Conservation (phyloP, 441 rosid genomes). For the Isatis lusitanica region DNA sequence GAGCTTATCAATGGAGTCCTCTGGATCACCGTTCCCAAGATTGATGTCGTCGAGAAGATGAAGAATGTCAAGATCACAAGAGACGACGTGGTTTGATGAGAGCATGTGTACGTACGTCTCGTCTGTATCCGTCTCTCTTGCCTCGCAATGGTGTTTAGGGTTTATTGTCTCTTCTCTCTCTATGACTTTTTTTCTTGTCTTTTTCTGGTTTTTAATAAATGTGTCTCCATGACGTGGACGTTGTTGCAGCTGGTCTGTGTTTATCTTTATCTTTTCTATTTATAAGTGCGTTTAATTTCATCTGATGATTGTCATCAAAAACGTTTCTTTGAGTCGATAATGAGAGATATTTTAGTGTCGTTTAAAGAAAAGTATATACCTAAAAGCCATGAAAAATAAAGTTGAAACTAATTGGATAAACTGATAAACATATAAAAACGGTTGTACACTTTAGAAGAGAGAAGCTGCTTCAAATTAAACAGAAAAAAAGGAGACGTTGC, state of each 20-base stretch:
- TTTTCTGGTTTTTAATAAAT: background rate
- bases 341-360: background rate
- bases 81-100: background rate
- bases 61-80: background rate
- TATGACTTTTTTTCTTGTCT: background rate
- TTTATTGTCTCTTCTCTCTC: slow-evolving; percentile 1
- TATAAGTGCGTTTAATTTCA: background rate
- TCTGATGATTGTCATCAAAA: background rate
- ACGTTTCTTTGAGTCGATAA: background rate
- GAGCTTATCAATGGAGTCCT: slow-evolving; percentile 23
- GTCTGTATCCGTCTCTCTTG: background rate
- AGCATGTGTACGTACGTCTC: background rate
- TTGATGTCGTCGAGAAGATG: background rate
- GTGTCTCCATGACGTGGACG: background rate
- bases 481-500: too few relatives aligned
- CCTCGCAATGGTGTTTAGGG: background rate
- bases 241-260: background rate
- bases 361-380: too few relatives aligned
- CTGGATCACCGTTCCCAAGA: slow-evolving; percentile 26
- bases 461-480: too few relatives aligned
- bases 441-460: too few relatives aligned
- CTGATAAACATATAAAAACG: too few relatives aligned
- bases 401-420: too few relatives aligned
- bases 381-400: too few relatives aligned
- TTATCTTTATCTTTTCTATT: background rate